phyloP scores from a whole-genome alignment of 352 stramenopile genomes.

The Globisporangium splendens region DNA sequence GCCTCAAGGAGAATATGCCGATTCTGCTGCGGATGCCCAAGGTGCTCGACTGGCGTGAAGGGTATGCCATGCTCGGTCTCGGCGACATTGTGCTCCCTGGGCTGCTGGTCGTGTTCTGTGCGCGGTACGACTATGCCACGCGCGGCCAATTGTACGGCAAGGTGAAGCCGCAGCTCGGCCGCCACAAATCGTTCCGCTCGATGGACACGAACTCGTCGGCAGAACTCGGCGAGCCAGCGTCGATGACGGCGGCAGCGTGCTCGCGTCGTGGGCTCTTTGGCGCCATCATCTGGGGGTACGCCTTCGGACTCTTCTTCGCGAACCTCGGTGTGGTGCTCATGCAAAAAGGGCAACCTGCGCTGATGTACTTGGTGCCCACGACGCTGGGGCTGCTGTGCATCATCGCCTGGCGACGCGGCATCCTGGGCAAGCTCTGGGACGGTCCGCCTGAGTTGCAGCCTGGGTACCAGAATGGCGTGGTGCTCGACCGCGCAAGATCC shows the following conservation, averaged over 20 bases:
- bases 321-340: constrained; percentile 93
- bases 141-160: constrained; percentile 63
- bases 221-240: constrained; percentile 35
- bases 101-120: constrained; percentile 93
- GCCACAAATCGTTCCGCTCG: constrained; percentile 33
- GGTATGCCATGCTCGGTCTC: constrained; percentile 92
- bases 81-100: constrained; percentile 96
- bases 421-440: constrained; percentile 88
- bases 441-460: constrained; percentile 67
- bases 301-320: constrained; percentile 90
- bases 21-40: constrained; percentile 94
- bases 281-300: constrained; percentile 92
- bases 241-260: constrained; percentile 18
- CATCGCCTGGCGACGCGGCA: constrained; percentile 75
- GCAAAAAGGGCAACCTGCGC: constrained; percentile 90
- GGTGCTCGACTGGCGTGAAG: constrained; percentile 90
- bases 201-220: constrained; percentile 9
- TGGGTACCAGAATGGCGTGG: constrained; percentile 2
- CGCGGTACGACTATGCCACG: constrained; percentile 91
- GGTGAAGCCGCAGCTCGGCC: constrained; percentile 42
- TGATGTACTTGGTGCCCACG: constrained; percentile 96
- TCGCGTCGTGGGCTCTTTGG: constrained; percentile 59
- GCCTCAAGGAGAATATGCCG: constrained; percentile 84
- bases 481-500: constrained; percentile 2
- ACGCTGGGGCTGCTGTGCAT: constrained; percentile 84